Evolutionary conservation across 176 grass and related monocot species (phyloP).

Genomic region (Tuctoria greenei): DNA sequence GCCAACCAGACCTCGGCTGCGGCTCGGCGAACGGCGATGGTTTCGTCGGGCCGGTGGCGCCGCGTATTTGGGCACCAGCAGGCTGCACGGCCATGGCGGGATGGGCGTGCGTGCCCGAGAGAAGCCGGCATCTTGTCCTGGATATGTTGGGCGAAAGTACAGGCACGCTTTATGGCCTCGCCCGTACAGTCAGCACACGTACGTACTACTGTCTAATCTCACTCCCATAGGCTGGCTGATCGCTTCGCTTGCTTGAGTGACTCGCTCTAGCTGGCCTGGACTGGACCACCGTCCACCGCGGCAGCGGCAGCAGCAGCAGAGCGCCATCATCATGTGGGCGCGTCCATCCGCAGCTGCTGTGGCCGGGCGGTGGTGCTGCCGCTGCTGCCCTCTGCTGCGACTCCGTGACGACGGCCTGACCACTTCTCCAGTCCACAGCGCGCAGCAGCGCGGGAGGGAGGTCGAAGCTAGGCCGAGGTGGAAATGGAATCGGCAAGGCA

Average conservation of each 20-base stretch:
- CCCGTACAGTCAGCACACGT: neutral
- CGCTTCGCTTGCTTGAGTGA: neutral
- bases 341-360: neutral
- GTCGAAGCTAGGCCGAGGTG: no score
- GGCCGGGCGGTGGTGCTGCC: neutral
- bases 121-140: constrained; percentile 26
- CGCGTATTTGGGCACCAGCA: no score
- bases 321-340: neutral
- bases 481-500: no score
- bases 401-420: neutral
- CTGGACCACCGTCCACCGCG: constrained; percentile 7
- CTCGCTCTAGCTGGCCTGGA: neutral
- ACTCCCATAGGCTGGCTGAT: no score
- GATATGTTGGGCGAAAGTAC: constrained; percentile 24
- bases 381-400: neutral
- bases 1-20: no score
- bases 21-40: no score
- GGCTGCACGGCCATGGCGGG: neutral
- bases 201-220: no score
- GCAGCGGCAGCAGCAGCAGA: neutral
- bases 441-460: neutral
- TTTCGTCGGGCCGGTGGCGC: no score
- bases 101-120: neutral
- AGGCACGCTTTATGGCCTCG: neutral
- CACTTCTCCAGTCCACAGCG: no score